These are phyloP conservation scores for Hypericum androsaemum DNA, from an alignment of 345 rosid species.

Conservation along the genomic window DNA sequence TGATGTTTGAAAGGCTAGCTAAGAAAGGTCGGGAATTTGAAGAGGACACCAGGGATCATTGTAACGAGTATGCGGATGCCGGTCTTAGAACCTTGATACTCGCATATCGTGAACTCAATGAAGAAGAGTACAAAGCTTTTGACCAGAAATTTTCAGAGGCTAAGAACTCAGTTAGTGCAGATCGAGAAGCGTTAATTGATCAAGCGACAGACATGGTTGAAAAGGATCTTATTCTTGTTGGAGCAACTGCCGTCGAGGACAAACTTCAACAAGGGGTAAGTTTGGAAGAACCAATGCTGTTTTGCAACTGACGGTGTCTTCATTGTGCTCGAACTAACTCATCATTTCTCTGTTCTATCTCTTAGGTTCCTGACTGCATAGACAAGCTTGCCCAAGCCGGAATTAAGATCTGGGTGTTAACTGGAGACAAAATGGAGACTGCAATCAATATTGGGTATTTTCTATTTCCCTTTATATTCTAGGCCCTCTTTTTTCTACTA, in stretches of 20 bases:
- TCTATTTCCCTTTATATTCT: neutral
- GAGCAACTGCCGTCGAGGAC: slow-evolving; percentile 96
- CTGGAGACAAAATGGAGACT: slow-evolving; percentile 98
- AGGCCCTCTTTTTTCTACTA: too few species aligned
- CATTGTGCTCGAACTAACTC: neutral
- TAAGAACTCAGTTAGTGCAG: slow-evolving; percentile 46
- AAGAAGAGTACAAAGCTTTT: slow-evolving; percentile 61
- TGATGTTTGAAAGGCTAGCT: slow-evolving; percentile 84
- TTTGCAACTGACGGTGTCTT: neutral
- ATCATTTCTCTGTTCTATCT: neutral
- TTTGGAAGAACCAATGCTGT: neutral
- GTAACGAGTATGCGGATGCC: slow-evolving; percentile 79
- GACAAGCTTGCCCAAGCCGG: slow-evolving; percentile 98
- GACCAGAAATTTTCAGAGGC: slow-evolving; percentile 57
- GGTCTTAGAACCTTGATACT: slow-evolving; percentile 92
- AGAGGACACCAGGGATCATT: slow-evolving; percentile 56
- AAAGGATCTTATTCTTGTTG: slow-evolving; percentile 67
- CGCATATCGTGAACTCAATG: slow-evolving; percentile 74
- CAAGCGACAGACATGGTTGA: slow-evolving; percentile 63
- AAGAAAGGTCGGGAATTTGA: slow-evolving; percentile 43
- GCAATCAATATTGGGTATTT: slow-evolving; percentile 88
- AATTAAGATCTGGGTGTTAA: slow-evolving; percentile 88
- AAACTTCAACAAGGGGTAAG: slow-evolving; percentile 94
- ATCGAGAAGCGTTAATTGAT: slow-evolving; percentile 64
- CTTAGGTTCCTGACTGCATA: slow-evolving; percentile 93